Conservation (phyloP, 192 early-diverging fungal genomes). For the Paraglomus brasilianum region DNA sequence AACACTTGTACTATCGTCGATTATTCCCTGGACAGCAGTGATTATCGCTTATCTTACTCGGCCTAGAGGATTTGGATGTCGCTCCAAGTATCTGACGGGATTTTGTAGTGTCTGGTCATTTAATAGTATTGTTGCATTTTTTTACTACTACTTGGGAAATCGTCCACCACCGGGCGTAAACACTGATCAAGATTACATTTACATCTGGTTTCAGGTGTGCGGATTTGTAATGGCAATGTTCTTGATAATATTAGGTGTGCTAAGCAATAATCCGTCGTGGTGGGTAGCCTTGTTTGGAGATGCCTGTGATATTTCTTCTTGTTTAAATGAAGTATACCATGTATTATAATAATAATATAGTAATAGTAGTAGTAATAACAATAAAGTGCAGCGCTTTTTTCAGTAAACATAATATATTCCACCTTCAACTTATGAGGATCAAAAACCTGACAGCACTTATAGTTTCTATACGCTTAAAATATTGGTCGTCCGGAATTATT, state of each 20-base stretch:
- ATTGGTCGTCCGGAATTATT: too few relatives aligned
- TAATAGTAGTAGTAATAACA: too few relatives aligned
- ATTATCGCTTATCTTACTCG: slow-evolving; percentile 4
- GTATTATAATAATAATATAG: too few relatives aligned
- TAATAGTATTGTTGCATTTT: slow-evolving; percentile 3
- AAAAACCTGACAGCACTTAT: too few relatives aligned
- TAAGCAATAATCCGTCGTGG: neutral
- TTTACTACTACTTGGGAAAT: neutral
- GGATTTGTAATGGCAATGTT: neutral
- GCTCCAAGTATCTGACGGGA: too few relatives aligned
- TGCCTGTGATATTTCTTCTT: too few relatives aligned
- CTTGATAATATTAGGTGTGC: neutral
- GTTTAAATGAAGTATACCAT: too few relatives aligned
- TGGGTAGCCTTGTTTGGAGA: slow-evolving; percentile 2
- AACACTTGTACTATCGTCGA: neutral
- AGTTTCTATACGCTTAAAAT: too few relatives aligned
- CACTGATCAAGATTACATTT: neutral
- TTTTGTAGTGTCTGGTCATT: neutral
- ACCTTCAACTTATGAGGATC: too few relatives aligned
- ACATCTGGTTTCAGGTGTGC: neutral
- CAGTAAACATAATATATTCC: too few relatives aligned
- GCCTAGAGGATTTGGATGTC: neutral
- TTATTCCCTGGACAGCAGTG: neutral
- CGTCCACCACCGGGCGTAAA: too few relatives aligned
- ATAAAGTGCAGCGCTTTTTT: too few relatives aligned